phyloP scores from a whole-genome alignment of 2,329 filamentous ascomycete genomes.

The Stagonosporopsis cucurbitacearum region DNA sequence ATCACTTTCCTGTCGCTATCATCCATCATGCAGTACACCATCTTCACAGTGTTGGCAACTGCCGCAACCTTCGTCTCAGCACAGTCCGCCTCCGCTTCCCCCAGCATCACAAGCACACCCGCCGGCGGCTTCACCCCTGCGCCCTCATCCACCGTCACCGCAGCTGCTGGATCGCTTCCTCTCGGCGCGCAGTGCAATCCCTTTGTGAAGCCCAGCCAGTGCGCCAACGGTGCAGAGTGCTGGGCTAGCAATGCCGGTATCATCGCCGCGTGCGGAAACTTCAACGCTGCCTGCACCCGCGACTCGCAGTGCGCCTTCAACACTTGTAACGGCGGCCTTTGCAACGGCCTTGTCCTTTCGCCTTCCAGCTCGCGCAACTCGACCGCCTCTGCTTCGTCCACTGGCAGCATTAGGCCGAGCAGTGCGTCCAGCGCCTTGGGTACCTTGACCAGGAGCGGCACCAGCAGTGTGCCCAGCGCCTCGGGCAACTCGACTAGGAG shows the following conservation, averaged over 20 bases:
- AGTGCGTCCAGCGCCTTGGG: neutral
- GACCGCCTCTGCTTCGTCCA: slow-evolving; percentile 7
- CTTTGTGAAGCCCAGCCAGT: slow-evolving; percentile 17
- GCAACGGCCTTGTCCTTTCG: slow-evolving; percentile 20
- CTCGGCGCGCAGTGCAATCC: slow-evolving; percentile 28
- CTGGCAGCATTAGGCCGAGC: slow-evolving; percentile 6
- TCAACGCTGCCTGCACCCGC: slow-evolving; percentile 23
- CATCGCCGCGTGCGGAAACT: slow-evolving; percentile 26
- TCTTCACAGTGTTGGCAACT: slow-evolving; percentile 22
- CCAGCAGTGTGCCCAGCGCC: neutral
- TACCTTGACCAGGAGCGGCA: neutral
- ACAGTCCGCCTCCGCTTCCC: slow-evolving; percentile 14
- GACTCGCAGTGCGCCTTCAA: slow-evolving; percentile 27
- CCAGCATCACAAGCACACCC: slow-evolving; percentile 5
- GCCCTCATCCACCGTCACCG: slow-evolving; percentile 21
- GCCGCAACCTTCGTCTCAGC: slow-evolving; percentile 20
- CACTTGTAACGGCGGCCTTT: slow-evolving; percentile 24
- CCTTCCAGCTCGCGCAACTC: slow-evolving; percentile 11
- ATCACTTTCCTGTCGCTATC: neutral
- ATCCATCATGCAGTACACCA: slow-evolving; percentile 25
- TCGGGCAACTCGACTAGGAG: neutral
- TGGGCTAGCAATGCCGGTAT: slow-evolving; percentile 24
- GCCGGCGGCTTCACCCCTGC: slow-evolving; percentile 9
- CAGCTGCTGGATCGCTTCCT: slow-evolving; percentile 21
- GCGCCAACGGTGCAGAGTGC: slow-evolving; percentile 20